Base-by-base conservation (phyloP, 2,329 filamentous ascomycete genomes). In the Fusarium xylarioides region DNA sequence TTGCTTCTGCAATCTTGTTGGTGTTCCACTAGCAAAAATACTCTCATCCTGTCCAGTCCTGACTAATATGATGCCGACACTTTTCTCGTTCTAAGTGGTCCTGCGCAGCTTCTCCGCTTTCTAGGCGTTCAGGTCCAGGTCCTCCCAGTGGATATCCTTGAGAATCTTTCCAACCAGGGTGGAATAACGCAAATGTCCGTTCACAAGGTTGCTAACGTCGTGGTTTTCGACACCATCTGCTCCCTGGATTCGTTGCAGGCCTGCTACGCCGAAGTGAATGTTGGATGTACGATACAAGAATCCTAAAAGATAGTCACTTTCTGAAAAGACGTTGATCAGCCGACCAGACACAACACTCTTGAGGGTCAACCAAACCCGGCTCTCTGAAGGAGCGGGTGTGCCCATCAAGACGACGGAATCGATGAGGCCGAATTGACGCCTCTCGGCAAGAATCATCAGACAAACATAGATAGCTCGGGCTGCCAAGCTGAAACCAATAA, bases 331-430 rank as follows among this genome's bases (percentile, higher is more conserved):
- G 76, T 98, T 98, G 78, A 98, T 88, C n/a, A 98, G 86, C 28
- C 95, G 90, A 1, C 95, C 95, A 44, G 90, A 88, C 8, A 97
- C 94, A 5, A 95, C 93, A 66, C 90, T 92, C 71, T 93, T 91
- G 78, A 97, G 88, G 11, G 90, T 87, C 34, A 92, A 86, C 95
- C 95, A 98, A 59, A 93, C 90, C 12, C 87, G 86, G 5, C 87
- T 87, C 28, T 92, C 88, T 3, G 92, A 90, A 1, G 95, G 94
- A 11, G 91, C 91, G 0, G 95, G 95, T 0, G 93, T 88, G 4
- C 95, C 95, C 80, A 98, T 94, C 59, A 98, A 80, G 32, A 97
- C 90, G 4, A 92, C 95, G 38, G 92, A 94, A 78, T 98, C 95
- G 18, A 99, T 86, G 7, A 97, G 81, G 0, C 95, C 95, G 79